Evolutionary conservation across 805 yeast species (phyloP), one percentile per base, ranked within the genome.

Genomic region (Candida peoriensis): DNA sequence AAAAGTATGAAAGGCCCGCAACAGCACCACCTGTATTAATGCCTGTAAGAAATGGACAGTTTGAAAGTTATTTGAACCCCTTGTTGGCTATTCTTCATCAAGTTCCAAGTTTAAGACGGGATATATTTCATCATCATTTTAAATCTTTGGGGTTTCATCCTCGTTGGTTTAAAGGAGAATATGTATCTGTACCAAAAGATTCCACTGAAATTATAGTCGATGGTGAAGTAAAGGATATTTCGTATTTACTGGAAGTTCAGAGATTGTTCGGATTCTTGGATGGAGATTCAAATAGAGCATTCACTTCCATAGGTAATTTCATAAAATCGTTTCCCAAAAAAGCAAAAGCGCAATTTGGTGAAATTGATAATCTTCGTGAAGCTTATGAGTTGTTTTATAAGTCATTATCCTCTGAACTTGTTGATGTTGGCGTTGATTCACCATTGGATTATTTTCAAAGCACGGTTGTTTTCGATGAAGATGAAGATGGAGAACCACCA

Each of bases 11-110:
- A 20, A 51, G 60, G 13, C 37, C 34, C 1, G 44, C 40, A 0
- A 44, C 22, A 5, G 29, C 33, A 1, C 65, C 66, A 1, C 52
- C 64, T 0, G 55, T 65, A 3, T 36, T 68, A 12, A 44, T 68
- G 30, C 70, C 72, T 1, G 41, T 47, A 7, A 44, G 48, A 17
- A 41, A 52, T 8, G 63, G 55, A 3, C 38, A 51, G 5, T 45
- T 60, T 25, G 73, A 66, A 40, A 60, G 64, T 15, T 62, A 64
- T 40, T 50, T 68, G 44, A 66, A 67, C 4, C 66, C 75, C 2
- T 27, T 71, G 13, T 38, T 71, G 20, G 58, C 57, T 48, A 55
- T 66, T 6, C 42, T 71, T 6, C 58, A 63, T n/a, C 57, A 61
- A 30, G 50, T 66, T 8, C 58, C 66, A 1, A 36, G 37, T 5